Conservation (phyloP, 148 eudicot genomes). For the Heliosperma pusillum region DNA sequence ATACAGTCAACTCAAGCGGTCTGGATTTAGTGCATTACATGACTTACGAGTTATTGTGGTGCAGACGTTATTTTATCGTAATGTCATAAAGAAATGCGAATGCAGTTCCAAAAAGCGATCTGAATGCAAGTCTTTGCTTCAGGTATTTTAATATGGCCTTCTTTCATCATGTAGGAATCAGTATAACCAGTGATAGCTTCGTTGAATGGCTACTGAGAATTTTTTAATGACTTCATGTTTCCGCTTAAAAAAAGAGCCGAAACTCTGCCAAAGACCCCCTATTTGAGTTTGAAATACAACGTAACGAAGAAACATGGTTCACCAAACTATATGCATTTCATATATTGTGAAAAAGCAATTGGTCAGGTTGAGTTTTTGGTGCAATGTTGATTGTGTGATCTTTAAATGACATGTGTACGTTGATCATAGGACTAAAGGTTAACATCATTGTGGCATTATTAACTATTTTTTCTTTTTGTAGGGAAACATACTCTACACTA, state of each 20-base stretch:
- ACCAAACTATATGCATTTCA: background rate
- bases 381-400: background rate
- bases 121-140: conserved; percentile 73
- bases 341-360: background rate
- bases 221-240: background rate
- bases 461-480: conserved; percentile 22
- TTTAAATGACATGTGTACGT: background rate
- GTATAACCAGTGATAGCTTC: background rate
- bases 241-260: background rate
- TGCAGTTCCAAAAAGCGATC: conserved; percentile 51
- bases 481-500: conserved; percentile 62
- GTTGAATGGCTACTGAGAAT: background rate
- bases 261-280: background rate
- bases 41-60: conserved; percentile 57
- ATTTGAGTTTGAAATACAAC: background rate
- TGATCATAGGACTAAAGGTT: background rate
- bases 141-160: conserved; percentile 48
- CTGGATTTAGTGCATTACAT: conserved; percentile 45
- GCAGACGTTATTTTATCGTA: conserved; percentile 62
- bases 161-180: background rate
- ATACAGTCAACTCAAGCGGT: conserved; percentile 59
- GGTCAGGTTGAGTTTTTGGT: background rate
- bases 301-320: background rate
- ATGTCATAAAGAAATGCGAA: conserved; percentile 55
- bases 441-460: background rate